phyloP scores from a whole-genome alignment of 1,139 yeast genomes.

The Kluyveromyces sp. region DNA sequence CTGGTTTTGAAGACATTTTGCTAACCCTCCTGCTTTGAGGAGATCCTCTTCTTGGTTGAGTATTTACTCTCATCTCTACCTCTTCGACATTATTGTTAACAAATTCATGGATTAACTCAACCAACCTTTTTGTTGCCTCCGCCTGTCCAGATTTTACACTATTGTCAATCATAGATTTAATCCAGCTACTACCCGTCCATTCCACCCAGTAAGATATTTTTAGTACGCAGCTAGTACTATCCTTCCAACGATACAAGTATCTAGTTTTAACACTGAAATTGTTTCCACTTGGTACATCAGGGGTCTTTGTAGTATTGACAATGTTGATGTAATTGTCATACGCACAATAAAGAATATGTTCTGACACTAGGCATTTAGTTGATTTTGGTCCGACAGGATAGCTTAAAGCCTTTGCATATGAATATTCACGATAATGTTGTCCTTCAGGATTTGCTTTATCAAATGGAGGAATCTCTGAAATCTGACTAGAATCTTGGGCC shows the following conservation, averaged over 20 bases:
- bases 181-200: constrained; percentile 92
- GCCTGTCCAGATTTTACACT: constrained; percentile 86
- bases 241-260: constrained; percentile 68
- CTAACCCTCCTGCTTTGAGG: constrained; percentile 6
- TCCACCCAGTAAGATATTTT: constrained; percentile 64
- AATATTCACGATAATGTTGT: constrained; percentile 47
- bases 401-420: constrained; percentile 70
- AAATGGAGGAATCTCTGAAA: constrained; percentile 44
- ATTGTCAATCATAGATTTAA: constrained; percentile 82
- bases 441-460: constrained; percentile 35
- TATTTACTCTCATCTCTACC: constrained; percentile 1
- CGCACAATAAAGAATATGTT: constrained; percentile 57
- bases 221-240: constrained; percentile 51
- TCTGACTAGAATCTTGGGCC: constrained; percentile 63
- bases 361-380: constrained; percentile 73
- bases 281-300: constrained; percentile 92
- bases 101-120: constrained; percentile 14
- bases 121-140: constrained; percentile 39
- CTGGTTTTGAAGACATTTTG: constrained; percentile 1
- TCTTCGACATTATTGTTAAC: constrained; percentile 10
- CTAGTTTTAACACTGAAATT: constrained; percentile 71
- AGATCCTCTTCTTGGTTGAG: not conserved
- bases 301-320: constrained; percentile 67
- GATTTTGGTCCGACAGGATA: constrained; percentile 93
- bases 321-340: constrained; percentile 48